These are phyloP conservation scores for Aspergillus luchuensis DNA, from an alignment of 2,329 filamentous ascomycete species.

Conservation along the genomic window DNA sequence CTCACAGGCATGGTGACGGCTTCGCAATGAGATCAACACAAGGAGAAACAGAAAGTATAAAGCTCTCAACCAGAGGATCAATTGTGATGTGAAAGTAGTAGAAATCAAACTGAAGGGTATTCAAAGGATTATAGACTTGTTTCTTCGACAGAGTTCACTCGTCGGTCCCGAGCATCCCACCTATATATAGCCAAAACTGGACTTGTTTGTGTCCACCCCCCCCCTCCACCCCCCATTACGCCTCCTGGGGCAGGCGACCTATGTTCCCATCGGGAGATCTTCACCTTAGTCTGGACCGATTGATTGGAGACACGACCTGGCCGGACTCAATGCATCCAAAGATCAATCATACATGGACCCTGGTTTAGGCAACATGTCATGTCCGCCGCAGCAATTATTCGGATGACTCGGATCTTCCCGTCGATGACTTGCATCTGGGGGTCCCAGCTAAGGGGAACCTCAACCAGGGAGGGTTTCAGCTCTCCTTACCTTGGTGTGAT, in stretches of 20 bases:
- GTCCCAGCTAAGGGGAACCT: conserved; percentile 13
- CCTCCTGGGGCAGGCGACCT: conserved; percentile 6
- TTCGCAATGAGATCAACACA: neutral
- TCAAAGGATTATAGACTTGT: conserved; percentile 5
- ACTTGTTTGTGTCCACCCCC: too few relatives aligned
- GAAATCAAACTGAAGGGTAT: neutral
- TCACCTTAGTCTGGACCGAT: conserved; percentile 26
- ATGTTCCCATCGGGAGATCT: conserved; percentile 27
- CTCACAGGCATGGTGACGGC: conserved; percentile 10
- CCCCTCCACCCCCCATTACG: too few relatives aligned
- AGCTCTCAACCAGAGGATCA: too few relatives aligned
- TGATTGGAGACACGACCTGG: conserved; percentile 21
- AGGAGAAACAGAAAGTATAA: too few relatives aligned
- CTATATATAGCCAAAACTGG: conserved; percentile 21
- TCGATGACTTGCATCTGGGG: conserved; percentile 28
- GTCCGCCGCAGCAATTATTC: conserved; percentile 17
- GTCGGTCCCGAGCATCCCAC: conserved; percentile 10
- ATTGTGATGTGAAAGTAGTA: neutral
- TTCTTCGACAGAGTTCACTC: conserved; percentile 14
- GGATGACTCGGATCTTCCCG: conserved; percentile 28
- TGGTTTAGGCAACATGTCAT: conserved; percentile 26
- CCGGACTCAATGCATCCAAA: conserved; percentile 25
- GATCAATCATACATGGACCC: conserved; percentile 18
- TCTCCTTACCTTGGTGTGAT: conserved; percentile 6
- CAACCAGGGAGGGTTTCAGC: conserved; percentile 10